Evolutionary conservation across 2,329 filamentous ascomycete genomes (phyloP).

Genomic region (Tympanopsis confertula): DNA sequence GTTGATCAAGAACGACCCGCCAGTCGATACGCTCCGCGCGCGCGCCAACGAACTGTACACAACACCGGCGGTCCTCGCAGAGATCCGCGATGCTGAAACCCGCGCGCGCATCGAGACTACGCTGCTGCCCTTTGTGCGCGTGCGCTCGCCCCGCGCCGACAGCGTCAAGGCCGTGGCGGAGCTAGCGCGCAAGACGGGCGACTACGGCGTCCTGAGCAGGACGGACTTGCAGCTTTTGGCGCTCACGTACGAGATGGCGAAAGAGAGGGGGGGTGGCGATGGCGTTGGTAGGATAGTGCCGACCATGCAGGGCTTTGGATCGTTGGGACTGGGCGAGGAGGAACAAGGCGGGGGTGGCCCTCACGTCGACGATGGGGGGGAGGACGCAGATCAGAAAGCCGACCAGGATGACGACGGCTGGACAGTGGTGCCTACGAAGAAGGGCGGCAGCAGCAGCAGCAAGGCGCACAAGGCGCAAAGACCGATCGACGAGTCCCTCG

Average conservation of each 20-base stretch:
- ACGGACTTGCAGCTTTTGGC: slow-evolving; percentile 85
- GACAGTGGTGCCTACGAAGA: slow-evolving; percentile 16
- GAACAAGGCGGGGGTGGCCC: not conserved
- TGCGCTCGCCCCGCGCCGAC: slow-evolving; percentile 62
- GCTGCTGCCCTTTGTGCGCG: slow-evolving; percentile 71
- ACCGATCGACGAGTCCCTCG: not conserved
- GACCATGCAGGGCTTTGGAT: slow-evolving; percentile 50
- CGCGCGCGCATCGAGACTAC: slow-evolving; percentile 72
- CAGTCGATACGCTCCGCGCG: slow-evolving; percentile 68
- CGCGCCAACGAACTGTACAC: slow-evolving; percentile 71
- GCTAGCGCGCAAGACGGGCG: slow-evolving; percentile 82
- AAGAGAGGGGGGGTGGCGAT: slow-evolving; percentile 78
- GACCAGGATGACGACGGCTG: slow-evolving; percentile 23
- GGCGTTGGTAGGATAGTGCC: slow-evolving; percentile 72
- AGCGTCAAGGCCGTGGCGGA: slow-evolving; percentile 72
- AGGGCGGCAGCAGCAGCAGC: slow-evolving; percentile 5
- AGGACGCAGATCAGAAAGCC: slow-evolving; percentile 57
- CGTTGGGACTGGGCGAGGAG: not conserved
- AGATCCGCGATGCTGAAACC: slow-evolving; percentile 78
- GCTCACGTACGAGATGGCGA: slow-evolving; percentile 86
- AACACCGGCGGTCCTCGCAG: slow-evolving; percentile 72
- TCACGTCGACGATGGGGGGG: slow-evolving; percentile 2
- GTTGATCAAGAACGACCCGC: slow-evolving; percentile 83
- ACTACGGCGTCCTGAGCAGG: slow-evolving; percentile 74
- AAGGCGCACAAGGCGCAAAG: no score